phyloP scores from a whole-genome alignment of 176 grass and related monocot genomes.

The Zizania latifolia region DNA sequence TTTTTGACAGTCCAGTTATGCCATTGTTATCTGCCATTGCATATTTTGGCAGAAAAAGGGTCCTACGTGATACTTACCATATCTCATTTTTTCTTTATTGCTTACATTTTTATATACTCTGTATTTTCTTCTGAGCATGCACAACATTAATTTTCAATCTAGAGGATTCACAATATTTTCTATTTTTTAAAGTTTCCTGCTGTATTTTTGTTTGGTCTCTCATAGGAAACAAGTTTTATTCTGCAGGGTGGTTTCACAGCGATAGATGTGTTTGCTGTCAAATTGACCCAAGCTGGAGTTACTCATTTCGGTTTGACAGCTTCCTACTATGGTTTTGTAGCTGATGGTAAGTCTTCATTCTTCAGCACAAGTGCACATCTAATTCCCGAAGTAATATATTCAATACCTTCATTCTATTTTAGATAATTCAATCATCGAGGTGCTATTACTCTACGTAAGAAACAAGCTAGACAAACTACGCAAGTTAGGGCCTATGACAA shows the following conservation, averaged over 20 bases:
- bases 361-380: not conserved
- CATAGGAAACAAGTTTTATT: not conserved
- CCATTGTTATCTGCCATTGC: no score
- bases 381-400: not conserved
- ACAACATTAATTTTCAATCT: not conserved
- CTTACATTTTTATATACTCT: not conserved
- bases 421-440: not conserved
- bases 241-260: slow-evolving; percentile 63
- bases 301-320: slow-evolving; percentile 78
- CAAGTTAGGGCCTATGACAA: not conserved
- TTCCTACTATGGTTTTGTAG: slow-evolving; percentile 86
- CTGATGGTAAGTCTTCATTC: slow-evolving; percentile 62
- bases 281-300: slow-evolving; percentile 53
- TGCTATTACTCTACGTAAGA: not conserved
- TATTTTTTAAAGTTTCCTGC: not conserved
- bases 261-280: slow-evolving; percentile 79
- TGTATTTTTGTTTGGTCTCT: not conserved
- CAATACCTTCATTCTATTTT: not conserved
- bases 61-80: not conserved
- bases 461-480: not conserved
- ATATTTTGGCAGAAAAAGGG: not conserved
- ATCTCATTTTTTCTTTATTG: not conserved
- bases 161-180: not conserved
- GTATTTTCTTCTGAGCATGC: not conserved
- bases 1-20: not conserved